Conservation (phyloP, 2,329 filamentous ascomycete genomes). For the Aspergillus sp. region DNA sequence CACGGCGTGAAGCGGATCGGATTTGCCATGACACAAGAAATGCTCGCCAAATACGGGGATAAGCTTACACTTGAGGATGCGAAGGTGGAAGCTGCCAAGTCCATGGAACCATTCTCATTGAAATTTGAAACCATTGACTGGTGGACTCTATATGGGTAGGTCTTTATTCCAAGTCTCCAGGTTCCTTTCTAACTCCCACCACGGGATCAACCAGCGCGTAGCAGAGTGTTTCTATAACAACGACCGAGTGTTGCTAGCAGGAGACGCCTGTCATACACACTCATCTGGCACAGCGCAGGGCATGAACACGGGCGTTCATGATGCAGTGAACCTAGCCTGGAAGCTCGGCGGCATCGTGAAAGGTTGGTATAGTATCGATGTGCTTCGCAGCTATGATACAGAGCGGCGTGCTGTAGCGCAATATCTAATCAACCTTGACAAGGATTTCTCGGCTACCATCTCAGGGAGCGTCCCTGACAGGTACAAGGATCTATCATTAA, state of each 20-base stretch:
- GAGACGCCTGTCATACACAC: slow-evolving; percentile 54
- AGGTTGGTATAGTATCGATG: slow-evolving; percentile 17
- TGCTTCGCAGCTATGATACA: slow-evolving; percentile 32
- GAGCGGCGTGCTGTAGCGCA: slow-evolving; percentile 34
- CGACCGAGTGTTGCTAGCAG: slow-evolving; percentile 49
- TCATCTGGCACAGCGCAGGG: slow-evolving; percentile 56
- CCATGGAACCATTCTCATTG: slow-evolving; percentile 24
- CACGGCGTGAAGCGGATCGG: slow-evolving; percentile 24
- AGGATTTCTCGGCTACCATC: slow-evolving; percentile 21
- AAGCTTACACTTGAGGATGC: slow-evolving; percentile 21
- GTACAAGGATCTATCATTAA: slow-evolving; percentile 15
- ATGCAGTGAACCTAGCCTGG: slow-evolving; percentile 57
- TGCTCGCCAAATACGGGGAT: slow-evolving; percentile 17
- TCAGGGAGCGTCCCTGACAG: slow-evolving; percentile 22
- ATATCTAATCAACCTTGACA: slow-evolving; percentile 37
- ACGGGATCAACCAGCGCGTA: slow-evolving; percentile 43
- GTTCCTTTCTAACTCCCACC: background rate
- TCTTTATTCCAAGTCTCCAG: background rate
- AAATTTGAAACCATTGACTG: slow-evolving; percentile 28
- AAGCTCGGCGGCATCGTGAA: slow-evolving; percentile 50
- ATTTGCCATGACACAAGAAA: slow-evolving; percentile 22
- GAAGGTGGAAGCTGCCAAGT: slow-evolving; percentile 22
- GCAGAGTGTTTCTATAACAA: slow-evolving; percentile 42
- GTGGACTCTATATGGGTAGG: slow-evolving; percentile 28
- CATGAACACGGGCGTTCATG: slow-evolving; percentile 56